Conservation (phyloP, 495 filamentous ascomycete species). For the Chaetomium fimeti region DNA sequence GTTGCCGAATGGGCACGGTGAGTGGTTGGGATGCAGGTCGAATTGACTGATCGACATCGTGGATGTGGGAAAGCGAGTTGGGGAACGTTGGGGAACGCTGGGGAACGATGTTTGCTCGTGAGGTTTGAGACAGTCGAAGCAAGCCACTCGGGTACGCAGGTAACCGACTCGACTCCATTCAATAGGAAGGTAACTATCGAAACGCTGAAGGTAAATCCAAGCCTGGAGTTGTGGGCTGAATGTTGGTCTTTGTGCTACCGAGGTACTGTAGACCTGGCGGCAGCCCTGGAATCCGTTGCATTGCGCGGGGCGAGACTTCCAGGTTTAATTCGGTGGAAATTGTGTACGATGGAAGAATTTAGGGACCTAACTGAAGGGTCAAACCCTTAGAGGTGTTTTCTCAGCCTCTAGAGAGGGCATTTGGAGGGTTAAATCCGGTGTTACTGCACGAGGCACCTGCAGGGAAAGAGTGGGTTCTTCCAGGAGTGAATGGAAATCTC, state of each 20-base stretch:
- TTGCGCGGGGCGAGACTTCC: too few species aligned
- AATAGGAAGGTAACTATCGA: background rate
- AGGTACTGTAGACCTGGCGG: background rate
- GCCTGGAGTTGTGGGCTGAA: background rate
- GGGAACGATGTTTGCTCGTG: background rate
- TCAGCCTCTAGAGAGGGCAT: too few species aligned
- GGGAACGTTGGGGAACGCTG: background rate
- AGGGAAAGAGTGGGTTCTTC: too few species aligned
- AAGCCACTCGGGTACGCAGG: background rate
- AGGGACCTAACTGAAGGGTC: background rate
- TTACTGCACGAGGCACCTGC: too few species aligned
- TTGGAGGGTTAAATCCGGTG: too few species aligned
- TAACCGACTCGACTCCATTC: too few species aligned
- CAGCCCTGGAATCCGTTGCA: background rate
- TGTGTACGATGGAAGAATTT: background rate
- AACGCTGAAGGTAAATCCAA: background rate
- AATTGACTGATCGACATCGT: constrained; percentile 12
- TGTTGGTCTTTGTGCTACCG: background rate
- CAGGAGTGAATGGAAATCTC: too few species aligned
- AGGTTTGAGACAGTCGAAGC: background rate
- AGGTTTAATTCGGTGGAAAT: background rate
- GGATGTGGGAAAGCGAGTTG: background rate
- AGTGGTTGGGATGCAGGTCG: background rate
- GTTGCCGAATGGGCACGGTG: background rate
- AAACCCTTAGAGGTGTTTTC: background rate